Evolutionary conservation across 2,329 filamentous ascomycete genomes (phyloP).

Genomic region (Nemania diffusa): DNA sequence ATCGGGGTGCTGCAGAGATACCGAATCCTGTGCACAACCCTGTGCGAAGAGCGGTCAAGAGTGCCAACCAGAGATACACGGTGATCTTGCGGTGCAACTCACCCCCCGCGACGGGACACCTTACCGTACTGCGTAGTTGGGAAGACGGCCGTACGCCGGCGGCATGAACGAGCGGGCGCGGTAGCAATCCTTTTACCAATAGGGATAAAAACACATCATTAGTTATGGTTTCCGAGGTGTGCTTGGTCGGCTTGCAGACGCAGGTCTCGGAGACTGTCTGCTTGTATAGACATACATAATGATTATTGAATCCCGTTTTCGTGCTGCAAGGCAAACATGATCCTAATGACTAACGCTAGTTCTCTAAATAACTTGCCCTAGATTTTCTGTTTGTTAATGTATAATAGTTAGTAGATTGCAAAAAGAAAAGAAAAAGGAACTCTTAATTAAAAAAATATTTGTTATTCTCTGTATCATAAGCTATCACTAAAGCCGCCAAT

Average conservation of each 20-base stretch:
- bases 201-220: too few species aligned
- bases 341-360: too few species aligned
- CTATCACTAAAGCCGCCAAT: too few species aligned
- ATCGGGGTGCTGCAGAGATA: slow-evolving; percentile 31
- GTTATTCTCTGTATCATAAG: too few species aligned
- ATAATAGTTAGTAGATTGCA: too few species aligned
- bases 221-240: too few species aligned
- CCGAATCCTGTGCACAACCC: slow-evolving; percentile 5
- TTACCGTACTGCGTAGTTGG: background rate
- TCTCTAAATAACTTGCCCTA: background rate
- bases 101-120: background rate
- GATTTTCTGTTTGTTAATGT: too few species aligned
- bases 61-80: slow-evolving; percentile 5
- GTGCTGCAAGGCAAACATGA: background rate
- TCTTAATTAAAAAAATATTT: too few species aligned
- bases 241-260: slow-evolving; percentile 18
- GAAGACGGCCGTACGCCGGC: too few species aligned
- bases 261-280: slow-evolving; percentile 7
- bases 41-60: slow-evolving; percentile 18
- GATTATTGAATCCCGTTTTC: slow-evolving; percentile 3
- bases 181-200: too few species aligned
- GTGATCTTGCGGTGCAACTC: background rate
- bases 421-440: too few species aligned
- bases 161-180: too few species aligned
- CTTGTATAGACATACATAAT: background rate